These are phyloP conservation scores for Malus sylvestris DNA, from an alignment of 306 rosid species.

Conservation along the genomic window DNA sequence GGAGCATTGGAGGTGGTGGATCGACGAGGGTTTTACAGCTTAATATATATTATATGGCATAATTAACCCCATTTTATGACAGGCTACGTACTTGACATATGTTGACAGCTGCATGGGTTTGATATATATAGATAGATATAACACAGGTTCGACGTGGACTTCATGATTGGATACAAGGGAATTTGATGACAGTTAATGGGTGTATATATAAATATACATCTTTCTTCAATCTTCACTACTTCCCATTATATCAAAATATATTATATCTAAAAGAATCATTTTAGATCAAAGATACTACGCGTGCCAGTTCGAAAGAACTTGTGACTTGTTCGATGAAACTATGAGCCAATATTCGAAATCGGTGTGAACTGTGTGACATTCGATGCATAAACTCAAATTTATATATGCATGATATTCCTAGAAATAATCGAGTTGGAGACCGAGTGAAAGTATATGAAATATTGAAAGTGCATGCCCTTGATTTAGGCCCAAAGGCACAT, in stretches of 20 bases:
- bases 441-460: too few species aligned
- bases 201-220: not conserved
- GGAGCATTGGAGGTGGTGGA: not conserved
- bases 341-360: not conserved
- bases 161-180: conserved; percentile 8
- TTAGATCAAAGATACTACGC: conserved; percentile 6
- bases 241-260: not conserved
- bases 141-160: conserved; percentile 2
- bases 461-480: not conserved
- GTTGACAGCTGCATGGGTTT: not conserved
- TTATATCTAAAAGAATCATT: not conserved
- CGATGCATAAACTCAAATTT: not conserved
- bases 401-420: too few species aligned
- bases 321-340: not conserved
- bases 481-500: conserved; percentile 16
- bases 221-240: not conserved
- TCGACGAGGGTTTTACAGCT: not conserved
- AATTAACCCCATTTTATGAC: not conserved
- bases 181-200: not conserved
- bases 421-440: too few species aligned
- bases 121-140: not conserved
- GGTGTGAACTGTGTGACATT: not conserved
- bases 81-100: not conserved
- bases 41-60: not conserved
- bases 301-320: conserved; percentile 12